Conservation (phyloP, 2,329 filamentous ascomycete species). For the Neofusicoccum parvum region DNA sequence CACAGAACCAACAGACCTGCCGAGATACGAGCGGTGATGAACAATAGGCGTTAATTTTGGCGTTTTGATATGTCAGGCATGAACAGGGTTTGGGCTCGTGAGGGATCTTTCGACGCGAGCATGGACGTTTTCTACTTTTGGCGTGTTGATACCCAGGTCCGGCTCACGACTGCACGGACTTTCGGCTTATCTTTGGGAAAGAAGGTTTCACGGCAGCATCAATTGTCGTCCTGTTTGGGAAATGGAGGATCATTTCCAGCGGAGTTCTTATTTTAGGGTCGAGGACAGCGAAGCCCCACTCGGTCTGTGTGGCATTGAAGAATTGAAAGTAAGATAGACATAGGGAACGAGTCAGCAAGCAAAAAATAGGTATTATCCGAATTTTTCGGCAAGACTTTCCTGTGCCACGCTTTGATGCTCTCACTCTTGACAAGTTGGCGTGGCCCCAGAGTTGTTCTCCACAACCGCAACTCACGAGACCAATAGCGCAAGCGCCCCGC, state of each 20-base stretch:
- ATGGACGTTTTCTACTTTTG: slow-evolving; percentile 1
- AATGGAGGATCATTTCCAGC: background rate
- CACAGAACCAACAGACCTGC: slow-evolving; percentile 7
- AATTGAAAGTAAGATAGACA: background rate
- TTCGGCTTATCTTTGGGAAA: slow-evolving; percentile 10
- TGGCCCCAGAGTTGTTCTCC: too few species aligned
- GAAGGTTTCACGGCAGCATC: background rate
- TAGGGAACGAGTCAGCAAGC: background rate
- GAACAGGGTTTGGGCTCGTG: background rate
- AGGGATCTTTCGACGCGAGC: background rate
- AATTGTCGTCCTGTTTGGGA: background rate
- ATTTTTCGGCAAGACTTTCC: too few species aligned
- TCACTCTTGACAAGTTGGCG: too few species aligned
- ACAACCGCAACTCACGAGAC: too few species aligned
- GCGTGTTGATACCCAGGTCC: slow-evolving; percentile 19
- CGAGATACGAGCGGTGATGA: slow-evolving; percentile 21
- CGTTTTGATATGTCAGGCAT: background rate
- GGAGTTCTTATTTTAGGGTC: background rate
- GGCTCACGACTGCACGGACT: slow-evolving; percentile 11
- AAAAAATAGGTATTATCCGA: too few species aligned
- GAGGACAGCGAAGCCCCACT: background rate
- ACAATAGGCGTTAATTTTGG: slow-evolving; percentile 12
- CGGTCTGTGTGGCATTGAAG: background rate
- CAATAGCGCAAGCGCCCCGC: too few species aligned
- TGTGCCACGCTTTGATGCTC: too few species aligned